phyloP scores from a whole-genome alignment of 1,284 basidiomycete species.

The Irpex sp. region DNA sequence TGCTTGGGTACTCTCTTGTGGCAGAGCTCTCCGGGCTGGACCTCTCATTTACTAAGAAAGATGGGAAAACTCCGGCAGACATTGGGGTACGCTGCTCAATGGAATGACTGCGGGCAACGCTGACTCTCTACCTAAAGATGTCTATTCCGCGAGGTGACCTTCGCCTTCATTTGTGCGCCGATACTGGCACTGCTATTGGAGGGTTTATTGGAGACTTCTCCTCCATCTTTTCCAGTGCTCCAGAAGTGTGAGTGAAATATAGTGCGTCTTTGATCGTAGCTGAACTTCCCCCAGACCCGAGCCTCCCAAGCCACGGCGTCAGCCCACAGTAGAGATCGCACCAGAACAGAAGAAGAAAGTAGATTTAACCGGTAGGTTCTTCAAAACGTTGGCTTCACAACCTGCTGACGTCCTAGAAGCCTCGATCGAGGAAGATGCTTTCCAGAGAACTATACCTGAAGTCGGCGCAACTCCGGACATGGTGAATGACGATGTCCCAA shows the following conservation, averaged over 20 bases:
- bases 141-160: conserved; percentile 43
- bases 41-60: conserved; percentile 35
- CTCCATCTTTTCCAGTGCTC: conserved; percentile 34
- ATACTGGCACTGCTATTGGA: conserved; percentile 54
- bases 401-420: conserved; percentile 35
- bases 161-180: conserved; percentile 63
- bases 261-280: not conserved
- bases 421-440: conserved; percentile 84
- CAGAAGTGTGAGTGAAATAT: conserved; percentile 34
- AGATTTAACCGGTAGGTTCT: conserved; percentile 13
- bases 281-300: not conserved
- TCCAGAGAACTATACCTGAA: conserved; percentile 62
- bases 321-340: conserved; percentile 10
- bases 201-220: conserved; percentile 48
- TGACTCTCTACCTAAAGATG: conserved; percentile 34
- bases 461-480: conserved; percentile 81
- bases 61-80: conserved; percentile 26
- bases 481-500: conserved; percentile 89
- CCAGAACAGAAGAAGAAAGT: not conserved
- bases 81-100: conserved; percentile 34
- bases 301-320: not conserved
- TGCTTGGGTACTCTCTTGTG: conserved; percentile 63
- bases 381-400: not conserved
- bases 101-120: not conserved
- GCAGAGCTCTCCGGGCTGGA: conserved; percentile 54